Percentiles rank a stretch among this genome's conserved stretches.
These are phyloP conservation scores for Phylloporus arenicola DNA, from an alignment of 768 basidiomycete species.

Conservation along the genomic window DNA sequence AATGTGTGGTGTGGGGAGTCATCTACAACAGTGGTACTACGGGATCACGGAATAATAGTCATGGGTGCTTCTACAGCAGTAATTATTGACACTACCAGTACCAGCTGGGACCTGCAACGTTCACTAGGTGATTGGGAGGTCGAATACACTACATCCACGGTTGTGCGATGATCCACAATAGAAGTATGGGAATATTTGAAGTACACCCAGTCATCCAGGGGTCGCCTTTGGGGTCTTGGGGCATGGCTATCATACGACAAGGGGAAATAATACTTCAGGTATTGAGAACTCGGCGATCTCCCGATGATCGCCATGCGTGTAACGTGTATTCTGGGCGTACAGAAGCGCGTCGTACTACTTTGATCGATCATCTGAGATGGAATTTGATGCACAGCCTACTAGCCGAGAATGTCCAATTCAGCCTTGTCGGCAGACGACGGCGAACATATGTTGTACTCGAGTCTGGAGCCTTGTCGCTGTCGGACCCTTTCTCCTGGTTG, in stretches of 20 bases:
- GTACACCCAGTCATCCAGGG: no score
- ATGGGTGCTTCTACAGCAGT: neutral
- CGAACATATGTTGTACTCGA: no score
- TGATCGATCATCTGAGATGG: no score
- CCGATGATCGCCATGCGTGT: no score
- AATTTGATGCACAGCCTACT: neutral
- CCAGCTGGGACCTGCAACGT: neutral
- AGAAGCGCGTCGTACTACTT: no score
- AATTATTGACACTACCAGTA: neutral
- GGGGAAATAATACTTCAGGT: no score
- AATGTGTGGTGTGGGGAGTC: neutral
- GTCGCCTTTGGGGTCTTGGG: no score
- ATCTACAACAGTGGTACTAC: neutral
- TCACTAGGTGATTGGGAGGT: neutral
- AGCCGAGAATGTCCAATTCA: neutral
- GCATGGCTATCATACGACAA: no score
- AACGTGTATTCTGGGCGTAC: no score
- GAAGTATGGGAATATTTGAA: no score
- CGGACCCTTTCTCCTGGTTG: neutral
- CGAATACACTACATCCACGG: neutral
- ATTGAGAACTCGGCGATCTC: no score
- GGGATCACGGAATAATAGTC: neutral
- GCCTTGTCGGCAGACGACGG: no score
- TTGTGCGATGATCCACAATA: neutral
- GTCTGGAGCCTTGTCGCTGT: neutral